Evolutionary conservation across 306 rosid species (phyloP), one percentile per base, ranked within the genome.

Genomic region (Ormosia emarginata): DNA sequence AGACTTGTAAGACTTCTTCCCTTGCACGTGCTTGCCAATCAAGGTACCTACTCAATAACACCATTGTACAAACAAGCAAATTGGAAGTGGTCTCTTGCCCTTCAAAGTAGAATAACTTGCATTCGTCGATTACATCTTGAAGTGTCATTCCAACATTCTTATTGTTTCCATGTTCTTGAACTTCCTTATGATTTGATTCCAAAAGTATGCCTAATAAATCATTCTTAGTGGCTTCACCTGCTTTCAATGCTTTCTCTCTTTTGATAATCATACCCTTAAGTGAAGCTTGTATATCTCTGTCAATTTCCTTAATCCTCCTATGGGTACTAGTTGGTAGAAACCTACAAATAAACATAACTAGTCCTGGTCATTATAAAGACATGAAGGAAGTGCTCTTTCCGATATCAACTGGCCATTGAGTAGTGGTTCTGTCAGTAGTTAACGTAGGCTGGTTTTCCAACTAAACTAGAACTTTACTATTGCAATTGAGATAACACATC

Each of bases 1-100:
- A 85, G 33, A 79, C 75, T 8, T 77, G 53, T 1, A 71, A 8
- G 33, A 87, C 75, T 40, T 87, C 86, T 3, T 68, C 75, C 55
- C 87, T 71, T 17, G 90, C 87, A 1, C 44, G 79, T 13, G 33
- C 53, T 81, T 87, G 87, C 90, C 87, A 84, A 53, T 83, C n/a
- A 0, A 18, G 56, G 47, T 56, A 8, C n/a, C 24, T 17, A 55
- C 89, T 30, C 17, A 82, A 17, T 18, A 86, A 41, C 6, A 82
- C 17, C 79, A 86, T 68, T 1, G 86, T 82, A 86, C 86, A 82
- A 24, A 78, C 43, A 15, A 86, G 79, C 12, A 86, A 36, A 2
- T 9, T 13, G 3, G 86, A 68, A 8, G 86, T 85, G 30, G 86
- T 82, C 74, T 86, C 89, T 61, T 82, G 84, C 30, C 89, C 89